A percentile compares a stretch with the other conserved stretches of the same genome.
Conservation (phyloP, 2,329 filamentous ascomycete species). For the Mycogone perniciosa region DNA sequence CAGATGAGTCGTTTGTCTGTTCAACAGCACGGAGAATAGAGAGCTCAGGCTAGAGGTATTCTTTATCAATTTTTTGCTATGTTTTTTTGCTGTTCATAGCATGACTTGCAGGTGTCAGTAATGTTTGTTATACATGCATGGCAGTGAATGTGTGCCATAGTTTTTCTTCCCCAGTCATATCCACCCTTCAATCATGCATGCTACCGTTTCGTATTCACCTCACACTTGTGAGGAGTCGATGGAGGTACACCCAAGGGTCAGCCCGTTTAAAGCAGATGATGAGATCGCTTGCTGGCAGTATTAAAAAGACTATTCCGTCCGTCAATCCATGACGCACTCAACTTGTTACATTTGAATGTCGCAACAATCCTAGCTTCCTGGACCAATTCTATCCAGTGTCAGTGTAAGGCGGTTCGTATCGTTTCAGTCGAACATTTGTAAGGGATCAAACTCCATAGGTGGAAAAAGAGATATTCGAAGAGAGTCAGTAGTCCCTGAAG, state of each 20-base stretch:
- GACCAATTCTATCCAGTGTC: neutral
- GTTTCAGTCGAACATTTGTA: no score
- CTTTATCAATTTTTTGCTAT: neutral
- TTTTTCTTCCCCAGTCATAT: no score
- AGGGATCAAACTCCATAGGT: no score
- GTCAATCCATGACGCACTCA: no score
- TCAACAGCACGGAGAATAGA: conserved; percentile 12
- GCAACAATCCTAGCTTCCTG: no score
- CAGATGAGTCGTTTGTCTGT: conserved; percentile 18
- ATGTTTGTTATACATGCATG: neutral
- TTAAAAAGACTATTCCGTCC: neutral
- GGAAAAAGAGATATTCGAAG: neutral
- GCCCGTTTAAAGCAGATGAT: conserved; percentile 1
- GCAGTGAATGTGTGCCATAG: no score
- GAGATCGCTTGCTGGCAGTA: conserved; percentile 10
- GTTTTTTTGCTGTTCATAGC: neutral
- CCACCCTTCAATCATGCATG: no score
- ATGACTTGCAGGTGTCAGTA: conserved; percentile 3
- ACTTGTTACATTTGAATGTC: no score
- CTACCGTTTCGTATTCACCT: no score
- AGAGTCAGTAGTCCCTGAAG: neutral
- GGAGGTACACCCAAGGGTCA: neutral
- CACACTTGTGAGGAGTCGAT: no score
- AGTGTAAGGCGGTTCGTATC: neutral
- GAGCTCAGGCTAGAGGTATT: neutral